phyloP scores from a whole-genome alignment of 2,329 filamentous ascomycete genomes.

The Fusarium sulawesiense region DNA sequence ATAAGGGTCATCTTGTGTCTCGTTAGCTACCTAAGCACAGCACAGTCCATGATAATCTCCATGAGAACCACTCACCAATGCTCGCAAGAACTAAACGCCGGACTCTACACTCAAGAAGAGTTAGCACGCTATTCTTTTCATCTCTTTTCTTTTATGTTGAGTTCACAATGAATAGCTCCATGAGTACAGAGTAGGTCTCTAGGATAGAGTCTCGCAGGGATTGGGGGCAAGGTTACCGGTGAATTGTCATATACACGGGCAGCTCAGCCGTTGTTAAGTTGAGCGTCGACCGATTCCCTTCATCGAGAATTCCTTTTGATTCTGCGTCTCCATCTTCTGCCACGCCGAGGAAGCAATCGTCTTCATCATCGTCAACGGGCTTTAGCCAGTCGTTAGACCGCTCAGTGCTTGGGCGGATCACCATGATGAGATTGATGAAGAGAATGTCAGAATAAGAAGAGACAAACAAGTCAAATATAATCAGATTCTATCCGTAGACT shows the following conservation, averaged over 20 bases:
- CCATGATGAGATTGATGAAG: constrained; percentile 19
- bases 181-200: neutral
- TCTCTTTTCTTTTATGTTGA: neutral
- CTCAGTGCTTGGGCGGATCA: constrained; percentile 38
- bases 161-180: neutral
- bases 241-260: constrained; percentile 47
- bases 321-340: constrained; percentile 42
- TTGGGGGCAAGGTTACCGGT: constrained; percentile 42
- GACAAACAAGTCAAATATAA: constrained; percentile 2
- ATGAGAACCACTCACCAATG: constrained; percentile 35
- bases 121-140: constrained; percentile 36
- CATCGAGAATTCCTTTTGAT: constrained; percentile 42
- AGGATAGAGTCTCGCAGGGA: neutral
- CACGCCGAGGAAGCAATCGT: constrained; percentile 42
- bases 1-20: constrained; percentile 54
- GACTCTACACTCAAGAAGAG: constrained; percentile 44
- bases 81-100: constrained; percentile 46
- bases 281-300: constrained; percentile 41
- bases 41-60: neutral
- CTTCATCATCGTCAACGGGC: constrained; percentile 43
- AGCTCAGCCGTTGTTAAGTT: constrained; percentile 39
- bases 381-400: constrained; percentile 42
- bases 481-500: neutral
- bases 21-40: constrained; percentile 17
- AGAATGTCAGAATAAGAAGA: neutral